These are phyloP conservation scores for Elsinoe australis DNA, from an alignment of 2,329 filamentous ascomycete species.

Conservation along the genomic window DNA sequence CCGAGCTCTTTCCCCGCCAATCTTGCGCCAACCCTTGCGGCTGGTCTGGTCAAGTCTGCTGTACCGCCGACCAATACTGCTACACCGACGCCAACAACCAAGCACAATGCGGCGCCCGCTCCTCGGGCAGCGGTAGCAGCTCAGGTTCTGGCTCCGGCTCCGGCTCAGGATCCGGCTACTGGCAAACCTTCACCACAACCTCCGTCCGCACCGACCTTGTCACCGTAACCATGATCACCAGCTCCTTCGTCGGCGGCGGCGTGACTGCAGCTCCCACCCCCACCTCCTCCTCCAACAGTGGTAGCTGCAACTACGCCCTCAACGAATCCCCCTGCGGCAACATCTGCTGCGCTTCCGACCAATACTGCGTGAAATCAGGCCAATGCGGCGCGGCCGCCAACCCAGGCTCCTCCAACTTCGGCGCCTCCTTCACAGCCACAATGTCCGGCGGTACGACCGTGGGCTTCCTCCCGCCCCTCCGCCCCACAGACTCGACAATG, in stretches of 20 bases:
- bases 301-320: slow-evolving; percentile 44
- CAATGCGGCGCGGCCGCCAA: slow-evolving; percentile 52
- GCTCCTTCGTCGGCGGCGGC: slow-evolving; percentile 34
- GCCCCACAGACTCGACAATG: slow-evolving; percentile 48
- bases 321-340: slow-evolving; percentile 55
- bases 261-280: slow-evolving; percentile 22
- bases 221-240: slow-evolving; percentile 49
- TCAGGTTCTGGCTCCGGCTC: slow-evolving; percentile 20
- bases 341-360: slow-evolving; percentile 63
- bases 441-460: slow-evolving; percentile 39
- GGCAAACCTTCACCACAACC: slow-evolving; percentile 52
- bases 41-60: slow-evolving; percentile 46
- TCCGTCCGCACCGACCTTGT: slow-evolving; percentile 44
- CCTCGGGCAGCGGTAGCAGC: slow-evolving; percentile 18
- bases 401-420: slow-evolving; percentile 37
- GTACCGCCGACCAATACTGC: slow-evolving; percentile 39
- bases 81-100: slow-evolving; percentile 43
- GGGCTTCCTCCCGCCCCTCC: slow-evolving; percentile 39
- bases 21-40: slow-evolving; percentile 46
- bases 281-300: slow-evolving; percentile 27
- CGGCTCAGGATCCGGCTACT: slow-evolving; percentile 36
- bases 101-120: slow-evolving; percentile 38
- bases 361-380: slow-evolving; percentile 55
- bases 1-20: slow-evolving; percentile 28
- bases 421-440: slow-evolving; percentile 48